phyloP scores from a whole-genome alignment of 2,329 filamentous ascomycete genomes.

The Monosporascus sp. region DNA sequence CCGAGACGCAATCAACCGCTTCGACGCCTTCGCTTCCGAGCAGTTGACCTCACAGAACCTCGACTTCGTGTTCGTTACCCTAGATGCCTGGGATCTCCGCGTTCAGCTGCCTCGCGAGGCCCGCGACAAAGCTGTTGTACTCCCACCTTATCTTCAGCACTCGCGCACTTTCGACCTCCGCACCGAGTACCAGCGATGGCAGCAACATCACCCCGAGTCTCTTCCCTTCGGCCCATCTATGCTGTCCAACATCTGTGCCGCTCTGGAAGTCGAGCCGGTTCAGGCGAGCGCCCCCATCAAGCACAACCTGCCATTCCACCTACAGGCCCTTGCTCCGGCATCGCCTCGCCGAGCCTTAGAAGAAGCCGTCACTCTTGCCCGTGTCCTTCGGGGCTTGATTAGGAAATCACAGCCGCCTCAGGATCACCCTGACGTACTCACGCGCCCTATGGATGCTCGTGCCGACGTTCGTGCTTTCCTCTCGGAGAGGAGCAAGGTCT shows the following conservation, averaged over 20 bases:
- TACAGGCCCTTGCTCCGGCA: constrained; percentile 91
- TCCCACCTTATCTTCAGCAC: constrained; percentile 95
- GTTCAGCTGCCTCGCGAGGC: constrained; percentile 97
- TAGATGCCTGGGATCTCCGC: constrained; percentile 97
- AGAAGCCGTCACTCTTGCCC: constrained; percentile 88
- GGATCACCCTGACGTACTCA: constrained; percentile 91
- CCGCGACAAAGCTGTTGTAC: constrained; percentile 94
- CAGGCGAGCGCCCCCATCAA: constrained; percentile 98
- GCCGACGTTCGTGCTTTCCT: constrained; percentile 95
- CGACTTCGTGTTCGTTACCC: constrained; percentile 96
- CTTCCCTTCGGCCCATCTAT: constrained; percentile 94
- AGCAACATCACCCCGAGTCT: constrained; percentile 96
- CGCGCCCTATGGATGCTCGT: constrained; percentile 90
- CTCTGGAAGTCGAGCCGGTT: constrained; percentile 94
- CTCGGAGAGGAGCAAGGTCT: constrained; percentile 92
- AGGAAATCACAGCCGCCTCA: constrained; percentile 92
- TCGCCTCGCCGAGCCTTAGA: constrained; percentile 96
- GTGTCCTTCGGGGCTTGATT: constrained; percentile 86
- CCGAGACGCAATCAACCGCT: constrained; percentile 91
- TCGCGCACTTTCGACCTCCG: constrained; percentile 95
- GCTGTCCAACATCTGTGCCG: constrained; percentile 95
- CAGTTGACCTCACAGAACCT: constrained; percentile 85
- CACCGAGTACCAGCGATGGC: constrained; percentile 97
- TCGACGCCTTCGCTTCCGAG: constrained; percentile 89
- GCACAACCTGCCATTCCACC: constrained; percentile 95